Evolutionary conservation across 192 early-diverging fungal species (phyloP).

Genomic region (Podila minutissima): DNA sequence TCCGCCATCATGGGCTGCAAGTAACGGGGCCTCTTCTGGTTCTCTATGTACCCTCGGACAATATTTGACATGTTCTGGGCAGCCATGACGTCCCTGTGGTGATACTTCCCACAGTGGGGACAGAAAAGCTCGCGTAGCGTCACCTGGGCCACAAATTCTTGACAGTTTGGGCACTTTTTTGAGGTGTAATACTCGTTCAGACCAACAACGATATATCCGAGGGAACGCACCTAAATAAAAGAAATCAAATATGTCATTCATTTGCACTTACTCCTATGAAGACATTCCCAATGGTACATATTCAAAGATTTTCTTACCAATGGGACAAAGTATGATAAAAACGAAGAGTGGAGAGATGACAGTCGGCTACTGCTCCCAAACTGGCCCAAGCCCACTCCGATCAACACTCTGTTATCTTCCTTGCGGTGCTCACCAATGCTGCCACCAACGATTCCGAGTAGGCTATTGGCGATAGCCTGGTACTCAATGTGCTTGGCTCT

Average conservation of each 20-base stretch:
- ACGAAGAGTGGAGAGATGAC: background rate
- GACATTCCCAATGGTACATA: too few relatives aligned
- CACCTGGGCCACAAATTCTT: background rate
- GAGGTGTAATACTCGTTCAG: background rate
- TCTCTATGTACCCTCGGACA: too few relatives aligned
- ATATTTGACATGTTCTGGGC: slow-evolving; percentile 4
- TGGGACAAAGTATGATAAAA: background rate
- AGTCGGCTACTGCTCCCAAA: background rate
- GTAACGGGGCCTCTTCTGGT: too few relatives aligned
- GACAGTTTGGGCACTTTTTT: too few relatives aligned
- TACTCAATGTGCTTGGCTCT: slow-evolving; percentile 14
- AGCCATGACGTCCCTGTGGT: background rate
- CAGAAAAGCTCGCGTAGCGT: background rate
- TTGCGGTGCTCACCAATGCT: background rate
- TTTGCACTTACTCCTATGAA: too few relatives aligned
- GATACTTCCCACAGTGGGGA: background rate
- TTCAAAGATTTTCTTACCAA: background rate
- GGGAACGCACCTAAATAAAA: background rate
- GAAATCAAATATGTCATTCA: background rate
- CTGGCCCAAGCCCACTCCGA: background rate
- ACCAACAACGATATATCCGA: background rate
- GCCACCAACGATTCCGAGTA: slow-evolving; percentile 15
- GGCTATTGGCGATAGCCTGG: slow-evolving; percentile 10
- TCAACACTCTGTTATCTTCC: background rate
- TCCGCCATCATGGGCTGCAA: too few relatives aligned